Conservation (phyloP, 1,284 basidiomycete species). For the Puccinia horiana region DNA sequence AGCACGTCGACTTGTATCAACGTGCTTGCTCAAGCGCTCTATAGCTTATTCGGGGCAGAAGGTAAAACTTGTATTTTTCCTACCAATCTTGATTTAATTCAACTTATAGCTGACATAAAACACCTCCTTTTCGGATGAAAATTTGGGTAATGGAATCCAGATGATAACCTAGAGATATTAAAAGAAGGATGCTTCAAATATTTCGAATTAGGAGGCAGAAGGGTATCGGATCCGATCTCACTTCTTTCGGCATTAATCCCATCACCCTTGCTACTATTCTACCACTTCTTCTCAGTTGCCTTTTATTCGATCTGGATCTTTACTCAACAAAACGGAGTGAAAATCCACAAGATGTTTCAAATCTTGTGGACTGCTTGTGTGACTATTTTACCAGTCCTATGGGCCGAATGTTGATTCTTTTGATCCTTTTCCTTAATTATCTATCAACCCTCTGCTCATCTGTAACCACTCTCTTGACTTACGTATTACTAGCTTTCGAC, state of each 20-base stretch:
- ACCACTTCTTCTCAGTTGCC: slow-evolving; percentile 93
- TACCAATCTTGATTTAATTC: not conserved
- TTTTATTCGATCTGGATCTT: slow-evolving; percentile 87
- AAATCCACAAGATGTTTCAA: slow-evolving; percentile 9
- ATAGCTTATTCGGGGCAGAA: slow-evolving; percentile 83
- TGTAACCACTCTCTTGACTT: too few relatives aligned
- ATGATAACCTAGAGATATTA: slow-evolving; percentile 76
- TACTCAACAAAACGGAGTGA: slow-evolving; percentile 61
- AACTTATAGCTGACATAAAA: not conserved
- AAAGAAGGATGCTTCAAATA: slow-evolving; percentile 95
- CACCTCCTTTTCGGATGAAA: not conserved
- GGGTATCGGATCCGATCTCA: slow-evolving; percentile 82
- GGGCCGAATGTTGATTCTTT: slow-evolving; percentile 66
- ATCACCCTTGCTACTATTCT: slow-evolving; percentile 74
- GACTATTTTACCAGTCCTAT: slow-evolving; percentile 80
- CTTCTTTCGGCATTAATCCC: slow-evolving; percentile 75
- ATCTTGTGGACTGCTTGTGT: slow-evolving; percentile 79
- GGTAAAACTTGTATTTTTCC: slow-evolving; percentile 1
- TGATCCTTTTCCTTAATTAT: not conserved
- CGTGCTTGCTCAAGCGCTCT: slow-evolving; percentile 83
- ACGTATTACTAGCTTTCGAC: too few relatives aligned
- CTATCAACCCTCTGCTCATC: not conserved
- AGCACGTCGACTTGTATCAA: slow-evolving; percentile 79
- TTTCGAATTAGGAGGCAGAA: slow-evolving; percentile 89
- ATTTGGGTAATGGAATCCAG: slow-evolving; percentile 58